These are phyloP conservation scores for Dendrobium officinale DNA, from an alignment of 106 monocot species.

Conservation along the genomic window DNA sequence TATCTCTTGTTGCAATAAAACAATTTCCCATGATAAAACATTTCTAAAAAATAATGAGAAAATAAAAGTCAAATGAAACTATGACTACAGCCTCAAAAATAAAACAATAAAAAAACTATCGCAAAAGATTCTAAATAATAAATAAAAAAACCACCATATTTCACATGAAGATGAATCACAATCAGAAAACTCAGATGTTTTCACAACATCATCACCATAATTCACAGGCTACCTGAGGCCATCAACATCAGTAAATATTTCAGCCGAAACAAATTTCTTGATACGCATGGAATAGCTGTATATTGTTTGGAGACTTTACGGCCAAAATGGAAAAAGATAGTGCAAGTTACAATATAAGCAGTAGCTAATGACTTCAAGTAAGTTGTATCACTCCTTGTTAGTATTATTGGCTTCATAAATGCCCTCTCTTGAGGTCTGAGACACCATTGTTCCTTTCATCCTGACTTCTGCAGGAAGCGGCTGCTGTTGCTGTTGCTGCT, in stretches of 20 bases:
- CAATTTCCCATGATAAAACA: too few species aligned
- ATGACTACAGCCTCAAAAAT: too few species aligned
- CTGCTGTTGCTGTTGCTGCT: constrained; percentile 7
- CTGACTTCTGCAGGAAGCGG: constrained; percentile 8
- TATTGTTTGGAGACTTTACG: not conserved
- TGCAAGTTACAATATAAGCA: not conserved
- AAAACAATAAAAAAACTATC: too few species aligned
- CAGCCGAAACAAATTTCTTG: not conserved
- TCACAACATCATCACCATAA: not conserved
- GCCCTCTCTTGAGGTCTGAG: constrained; percentile 18
- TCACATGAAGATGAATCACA: too few species aligned
- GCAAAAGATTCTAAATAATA: too few species aligned
- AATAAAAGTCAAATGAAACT: too few species aligned
- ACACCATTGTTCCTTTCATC: constrained; percentile 13
- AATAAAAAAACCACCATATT: too few species aligned
- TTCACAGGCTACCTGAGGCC: not conserved
- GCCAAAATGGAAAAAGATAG: not conserved
- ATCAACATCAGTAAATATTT: not conserved
- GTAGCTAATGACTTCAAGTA: not conserved
- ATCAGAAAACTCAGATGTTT: not conserved
- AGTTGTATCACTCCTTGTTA: not conserved
- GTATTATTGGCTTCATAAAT: not conserved
- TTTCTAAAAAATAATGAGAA: too few species aligned
- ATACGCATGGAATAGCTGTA: not conserved
- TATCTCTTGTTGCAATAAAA: too few species aligned